phyloP scores from a whole-genome alignment of 441 rosid genomes.

The Adansonia grandidieri region DNA sequence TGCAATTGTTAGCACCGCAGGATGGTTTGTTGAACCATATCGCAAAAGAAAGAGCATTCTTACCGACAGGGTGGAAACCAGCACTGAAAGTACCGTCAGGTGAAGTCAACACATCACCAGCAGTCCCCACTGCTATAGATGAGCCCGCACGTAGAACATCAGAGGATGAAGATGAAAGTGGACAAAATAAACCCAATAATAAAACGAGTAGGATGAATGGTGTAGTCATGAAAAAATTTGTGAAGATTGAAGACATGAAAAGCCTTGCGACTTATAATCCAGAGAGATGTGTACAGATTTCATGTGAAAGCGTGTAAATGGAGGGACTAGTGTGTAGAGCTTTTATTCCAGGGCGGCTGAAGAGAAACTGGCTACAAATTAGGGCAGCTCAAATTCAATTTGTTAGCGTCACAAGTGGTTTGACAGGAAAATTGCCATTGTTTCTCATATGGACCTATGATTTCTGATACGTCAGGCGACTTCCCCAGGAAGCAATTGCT shows the following conservation, averaged over 20 bases:
- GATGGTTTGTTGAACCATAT: slow-evolving; percentile 21
- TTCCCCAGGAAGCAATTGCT: no score
- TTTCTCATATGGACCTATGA: no score
- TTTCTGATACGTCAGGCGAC: no score
- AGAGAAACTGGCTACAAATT: neutral
- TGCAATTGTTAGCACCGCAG: neutral
- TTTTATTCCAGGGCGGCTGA: neutral
- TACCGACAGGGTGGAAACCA: slow-evolving; percentile 18
- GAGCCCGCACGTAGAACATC: neutral
- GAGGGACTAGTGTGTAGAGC: neutral
- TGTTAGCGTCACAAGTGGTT: neutral
- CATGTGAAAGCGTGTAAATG: neutral
- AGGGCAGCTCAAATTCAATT: neutral
- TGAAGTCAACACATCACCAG: slow-evolving; percentile 15
- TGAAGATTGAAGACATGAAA: neutral
- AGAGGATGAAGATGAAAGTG: neutral
- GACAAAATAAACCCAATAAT: neutral
- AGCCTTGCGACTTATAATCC: neutral
- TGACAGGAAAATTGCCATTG: neutral
- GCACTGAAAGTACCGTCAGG: neutral
- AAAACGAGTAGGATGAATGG: neutral
- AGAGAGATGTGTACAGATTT: neutral
- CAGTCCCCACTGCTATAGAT: slow-evolving; percentile 8
- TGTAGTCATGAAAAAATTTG: neutral
- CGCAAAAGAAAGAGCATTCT: slow-evolving; percentile 16